Conservation (phyloP, 2,329 filamentous ascomycete genomes). For the Claviceps cyperi region DNA sequence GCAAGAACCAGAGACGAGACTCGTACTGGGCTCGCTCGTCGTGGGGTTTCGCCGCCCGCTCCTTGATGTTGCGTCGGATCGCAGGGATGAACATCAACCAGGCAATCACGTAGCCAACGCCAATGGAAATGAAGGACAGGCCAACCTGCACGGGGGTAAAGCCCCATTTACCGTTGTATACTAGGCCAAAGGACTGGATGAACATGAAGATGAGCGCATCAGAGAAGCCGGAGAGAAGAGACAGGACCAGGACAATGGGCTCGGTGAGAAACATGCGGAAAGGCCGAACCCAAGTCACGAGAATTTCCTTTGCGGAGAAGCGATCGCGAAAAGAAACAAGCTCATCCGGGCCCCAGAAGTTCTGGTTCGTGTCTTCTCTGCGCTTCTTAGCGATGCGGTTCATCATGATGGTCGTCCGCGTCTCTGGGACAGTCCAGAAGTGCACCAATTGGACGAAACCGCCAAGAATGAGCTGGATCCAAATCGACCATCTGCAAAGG, state of each 20-base stretch:
- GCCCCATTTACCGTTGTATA: conserved; percentile 48
- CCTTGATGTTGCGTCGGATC: conserved; percentile 37
- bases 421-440: conserved; percentile 60
- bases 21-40: conserved; percentile 53
- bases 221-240: conserved; percentile 56
- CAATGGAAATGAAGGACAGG: conserved; percentile 49
- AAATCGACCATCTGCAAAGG: conserved; percentile 46
- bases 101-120: conserved; percentile 50
- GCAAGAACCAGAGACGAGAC: conserved; percentile 48
- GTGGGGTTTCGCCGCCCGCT: conserved; percentile 34
- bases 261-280: conserved; percentile 63
- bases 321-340: conserved; percentile 44
- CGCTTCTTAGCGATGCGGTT: conserved; percentile 64
- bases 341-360: conserved; percentile 62
- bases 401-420: conserved; percentile 62
- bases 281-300: conserved; percentile 44
- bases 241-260: conserved; percentile 57
- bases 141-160: conserved; percentile 44
- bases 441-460: conserved; percentile 53
- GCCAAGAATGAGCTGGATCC: conserved; percentile 74
- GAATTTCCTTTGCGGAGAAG: conserved; percentile 42
- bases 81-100: conserved; percentile 45
- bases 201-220: conserved; percentile 69
- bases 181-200: conserved; percentile 54
- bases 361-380: conserved; percentile 42